Evolutionary conservation across 441 rosid genomes (phyloP).

Genomic region (Pelargonium cotyledonis): DNA sequence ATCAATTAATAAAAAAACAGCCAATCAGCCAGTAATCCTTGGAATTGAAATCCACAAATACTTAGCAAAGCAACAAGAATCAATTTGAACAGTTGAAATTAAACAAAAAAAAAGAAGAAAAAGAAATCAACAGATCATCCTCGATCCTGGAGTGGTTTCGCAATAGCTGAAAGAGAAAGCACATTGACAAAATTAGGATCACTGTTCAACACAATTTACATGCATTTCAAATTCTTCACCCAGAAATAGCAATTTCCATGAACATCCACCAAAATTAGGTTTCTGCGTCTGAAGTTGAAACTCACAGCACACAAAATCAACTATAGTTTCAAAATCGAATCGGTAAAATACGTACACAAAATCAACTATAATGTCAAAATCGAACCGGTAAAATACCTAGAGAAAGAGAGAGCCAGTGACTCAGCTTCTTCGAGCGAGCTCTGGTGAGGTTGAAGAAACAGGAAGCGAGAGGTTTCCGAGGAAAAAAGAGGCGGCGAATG

Average conservation of each 20-base stretch:
- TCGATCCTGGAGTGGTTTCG: slow-evolving; percentile 18
- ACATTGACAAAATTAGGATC: not conserved
- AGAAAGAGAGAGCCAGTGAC: slow-evolving; percentile 15
- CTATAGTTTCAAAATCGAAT: not conserved
- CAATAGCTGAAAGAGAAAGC: slow-evolving; percentile 24
- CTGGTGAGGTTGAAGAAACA: slow-evolving; percentile 20
- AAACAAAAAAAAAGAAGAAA: not conserved
- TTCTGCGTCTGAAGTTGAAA: too few species aligned
- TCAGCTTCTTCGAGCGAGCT: slow-evolving; percentile 22
- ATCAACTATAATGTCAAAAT: slow-evolving; percentile 19
- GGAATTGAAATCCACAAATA: not conserved
- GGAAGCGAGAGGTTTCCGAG: slow-evolving; percentile 21
- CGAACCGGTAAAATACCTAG: slow-evolving; percentile 15
- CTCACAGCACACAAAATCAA: not conserved
- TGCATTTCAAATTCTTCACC: not conserved
- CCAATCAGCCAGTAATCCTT: not conserved
- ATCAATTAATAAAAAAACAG: not conserved
- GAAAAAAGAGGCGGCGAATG: slow-evolving; percentile 32
- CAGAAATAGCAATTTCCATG: too few species aligned
- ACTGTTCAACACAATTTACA: too few species aligned
- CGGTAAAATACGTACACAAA: not conserved
- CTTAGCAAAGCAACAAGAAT: not conserved
- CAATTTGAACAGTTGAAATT: not conserved
- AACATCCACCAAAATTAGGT: too few species aligned
- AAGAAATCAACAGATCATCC: slow-evolving; percentile 30